Evolutionary conservation across 1,284 basidiomycete species (phyloP), one percentile per base, ranked within the genome.

Genomic region (Phellinidium pouzarii): DNA sequence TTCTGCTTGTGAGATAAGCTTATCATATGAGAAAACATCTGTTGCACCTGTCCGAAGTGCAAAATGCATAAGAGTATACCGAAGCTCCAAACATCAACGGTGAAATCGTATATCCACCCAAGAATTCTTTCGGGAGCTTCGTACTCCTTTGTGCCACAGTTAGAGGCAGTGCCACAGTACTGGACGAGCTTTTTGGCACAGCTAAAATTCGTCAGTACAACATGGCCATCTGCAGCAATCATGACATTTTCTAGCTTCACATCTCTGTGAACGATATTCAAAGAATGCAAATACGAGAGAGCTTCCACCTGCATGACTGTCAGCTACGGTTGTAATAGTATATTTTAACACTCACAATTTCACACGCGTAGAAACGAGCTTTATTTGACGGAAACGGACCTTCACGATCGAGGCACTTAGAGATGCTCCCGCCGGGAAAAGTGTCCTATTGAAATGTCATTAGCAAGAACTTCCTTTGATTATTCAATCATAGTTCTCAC

Each of bases 11-110:
- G 19, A 45, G 14, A 17, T 31, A 14, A 8, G 6, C 7, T 34
- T 11, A 37, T 14, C 53, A 20, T 25, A 56, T 22, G 29, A 34
- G 31, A 11, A 26, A 42, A 41, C 52, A 23, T 37, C 26, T 25
- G 47, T 45, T 17, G 19, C 50, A 83, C 82, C 61, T 68, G 70
- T 25, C 81, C 82, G 19, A 74, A 74, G 42, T 80, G 66, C 72
- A 90, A 81, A 63, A 84, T 87, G 61, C 81, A 82, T 11, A 92
- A 64, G 60, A 92, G 72, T 60, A 85, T 76, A 1, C 90, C 91
- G 54, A 91, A 81, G 1, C 79, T 77, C 88, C 89, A 94, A 69
- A 82, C 84, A 64, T 94, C 91, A n/a, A 87, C 86, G 9, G 81
- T 75, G 56, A 77, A 81, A 48, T 83, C 81, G 62, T 90, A 86